Conservation (phyloP, 1,139 yeast genomes). For the Taiozyma sp. region DNA sequence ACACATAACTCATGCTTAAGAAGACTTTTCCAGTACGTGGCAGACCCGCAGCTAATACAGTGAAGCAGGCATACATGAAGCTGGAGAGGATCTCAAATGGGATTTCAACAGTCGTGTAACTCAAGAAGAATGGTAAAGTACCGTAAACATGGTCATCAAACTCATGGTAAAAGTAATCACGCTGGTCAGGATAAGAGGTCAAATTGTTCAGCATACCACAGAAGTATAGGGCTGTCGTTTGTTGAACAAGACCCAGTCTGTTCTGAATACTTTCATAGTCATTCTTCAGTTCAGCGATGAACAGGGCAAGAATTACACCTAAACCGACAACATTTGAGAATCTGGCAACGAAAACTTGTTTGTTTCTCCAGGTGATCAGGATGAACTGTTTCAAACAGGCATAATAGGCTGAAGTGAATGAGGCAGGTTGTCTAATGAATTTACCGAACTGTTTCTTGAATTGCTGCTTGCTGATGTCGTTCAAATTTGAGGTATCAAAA, state of each 20-base stretch:
- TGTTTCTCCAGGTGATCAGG: conserved; percentile 29
- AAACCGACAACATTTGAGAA: conserved; percentile 61
- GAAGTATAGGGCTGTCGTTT: conserved; percentile 65
- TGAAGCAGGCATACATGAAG: conserved; percentile 51
- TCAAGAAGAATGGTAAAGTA: conserved; percentile 56
- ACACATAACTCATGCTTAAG: conserved; percentile 54
- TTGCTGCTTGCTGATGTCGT: background rate
- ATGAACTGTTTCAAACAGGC: conserved; percentile 18
- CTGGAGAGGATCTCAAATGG: conserved; percentile 67
- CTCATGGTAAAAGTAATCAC: conserved; percentile 76
- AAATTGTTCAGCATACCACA: conserved; percentile 78
- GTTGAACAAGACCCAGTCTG: conserved; percentile 73
- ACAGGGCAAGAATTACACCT: conserved; percentile 62
- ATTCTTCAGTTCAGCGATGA: conserved; percentile 63
- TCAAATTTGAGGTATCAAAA: background rate
- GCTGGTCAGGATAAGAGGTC: conserved; percentile 68
- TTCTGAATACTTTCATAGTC: conserved; percentile 54
- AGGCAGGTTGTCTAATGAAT: conserved; percentile 25
- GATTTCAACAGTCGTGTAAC: conserved; percentile 62
- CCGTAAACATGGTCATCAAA: conserved; percentile 71
- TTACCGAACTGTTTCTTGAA: conserved; percentile 8
- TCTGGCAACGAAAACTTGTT: conserved; percentile 60
- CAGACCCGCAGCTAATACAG: conserved; percentile 66
- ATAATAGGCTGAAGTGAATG: conserved; percentile 29
- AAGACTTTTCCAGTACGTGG: conserved; percentile 66